These are phyloP conservation scores for Colletotrichum liaoningense DNA, from an alignment of 2,329 filamentous ascomycete genomes.

Conservation along the genomic window DNA sequence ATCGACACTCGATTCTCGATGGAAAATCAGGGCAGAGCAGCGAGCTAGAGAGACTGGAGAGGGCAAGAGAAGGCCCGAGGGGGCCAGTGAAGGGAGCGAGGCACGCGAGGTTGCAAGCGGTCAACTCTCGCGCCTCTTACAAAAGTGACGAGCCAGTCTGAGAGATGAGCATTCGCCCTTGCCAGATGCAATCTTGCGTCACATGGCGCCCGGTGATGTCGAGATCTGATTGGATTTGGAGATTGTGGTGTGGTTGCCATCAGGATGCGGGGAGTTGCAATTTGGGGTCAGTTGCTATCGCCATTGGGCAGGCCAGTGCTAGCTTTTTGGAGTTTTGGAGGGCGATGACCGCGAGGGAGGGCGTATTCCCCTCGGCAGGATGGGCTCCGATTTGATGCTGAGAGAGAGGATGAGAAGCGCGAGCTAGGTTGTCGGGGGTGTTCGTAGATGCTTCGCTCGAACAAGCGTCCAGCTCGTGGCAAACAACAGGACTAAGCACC, in stretches of 20 bases:
- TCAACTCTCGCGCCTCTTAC: background rate
- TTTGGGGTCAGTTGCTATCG: conserved; percentile 5
- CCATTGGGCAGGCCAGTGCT: conserved; percentile 15
- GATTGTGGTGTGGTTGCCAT: conserved; percentile 23
- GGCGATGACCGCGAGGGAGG: background rate
- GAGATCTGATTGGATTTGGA: conserved; percentile 25
- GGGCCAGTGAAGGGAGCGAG: background rate
- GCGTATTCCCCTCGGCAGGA: background rate
- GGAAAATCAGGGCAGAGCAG: background rate
- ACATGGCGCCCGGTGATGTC: conserved; percentile 30
- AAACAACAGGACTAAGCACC: background rate
- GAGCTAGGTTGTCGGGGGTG: background rate
- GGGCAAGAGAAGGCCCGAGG: too few relatives aligned
- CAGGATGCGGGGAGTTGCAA: conserved; percentile 31
- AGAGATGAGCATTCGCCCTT: background rate
- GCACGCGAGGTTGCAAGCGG: background rate
- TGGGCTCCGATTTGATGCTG: conserved; percentile 15
- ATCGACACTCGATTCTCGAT: background rate
- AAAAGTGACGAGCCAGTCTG: background rate
- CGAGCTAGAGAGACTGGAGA: background rate
- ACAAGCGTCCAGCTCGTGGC: conserved; percentile 1
- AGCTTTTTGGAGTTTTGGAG: background rate
- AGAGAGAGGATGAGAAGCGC: background rate
- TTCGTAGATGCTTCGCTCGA: background rate
- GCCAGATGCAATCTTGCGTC: conserved; percentile 32